Conservation (phyloP, 345 rosid species). For the Eucalyptus coolabah region DNA sequence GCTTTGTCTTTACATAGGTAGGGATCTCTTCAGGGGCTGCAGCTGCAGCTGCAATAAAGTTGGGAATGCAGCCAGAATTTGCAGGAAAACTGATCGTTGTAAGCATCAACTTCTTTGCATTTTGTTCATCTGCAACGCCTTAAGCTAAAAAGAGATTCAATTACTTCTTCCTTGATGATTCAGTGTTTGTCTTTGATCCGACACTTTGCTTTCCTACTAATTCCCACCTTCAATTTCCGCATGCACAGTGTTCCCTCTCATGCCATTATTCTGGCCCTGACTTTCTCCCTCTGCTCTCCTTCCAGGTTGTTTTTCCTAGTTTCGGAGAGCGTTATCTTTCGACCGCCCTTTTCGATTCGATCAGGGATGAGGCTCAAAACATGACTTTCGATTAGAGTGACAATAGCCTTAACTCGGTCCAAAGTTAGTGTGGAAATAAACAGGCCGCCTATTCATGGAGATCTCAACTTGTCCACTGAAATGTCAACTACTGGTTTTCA, state of each 20-base stretch:
- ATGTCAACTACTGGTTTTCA: neutral
- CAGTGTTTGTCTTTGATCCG: neutral
- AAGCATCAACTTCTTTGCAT: neutral
- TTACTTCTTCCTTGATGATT: neutral
- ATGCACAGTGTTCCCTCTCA: neutral
- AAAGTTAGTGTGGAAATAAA: neutral
- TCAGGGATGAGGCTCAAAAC: slow-evolving; percentile 45
- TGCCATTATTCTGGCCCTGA: neutral
- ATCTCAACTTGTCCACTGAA: neutral
- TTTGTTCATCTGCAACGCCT: neutral
- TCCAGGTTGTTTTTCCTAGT: slow-evolving; percentile 61
- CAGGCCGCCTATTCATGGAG: neutral
- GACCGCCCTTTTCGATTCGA: slow-evolving; percentile 35
- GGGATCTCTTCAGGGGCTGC: slow-evolving; percentile 61
- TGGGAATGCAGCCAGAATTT: slow-evolving; percentile 39
- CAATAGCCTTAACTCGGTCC: neutral
- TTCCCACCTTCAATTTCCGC: neutral
- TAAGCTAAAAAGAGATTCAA: neutral
- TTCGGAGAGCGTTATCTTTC: slow-evolving; percentile 70
- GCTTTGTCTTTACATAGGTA: slow-evolving; percentile 3
- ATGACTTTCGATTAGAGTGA: slow-evolving; percentile 21
- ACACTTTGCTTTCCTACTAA: neutral
- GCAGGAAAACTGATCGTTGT: slow-evolving; percentile 46
- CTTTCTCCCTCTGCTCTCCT: neutral
- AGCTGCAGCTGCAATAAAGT: slow-evolving; percentile 32